Evolutionary conservation across 495 filamentous ascomycete species (phyloP).

Genomic region (Bombardia bombarda): DNA sequence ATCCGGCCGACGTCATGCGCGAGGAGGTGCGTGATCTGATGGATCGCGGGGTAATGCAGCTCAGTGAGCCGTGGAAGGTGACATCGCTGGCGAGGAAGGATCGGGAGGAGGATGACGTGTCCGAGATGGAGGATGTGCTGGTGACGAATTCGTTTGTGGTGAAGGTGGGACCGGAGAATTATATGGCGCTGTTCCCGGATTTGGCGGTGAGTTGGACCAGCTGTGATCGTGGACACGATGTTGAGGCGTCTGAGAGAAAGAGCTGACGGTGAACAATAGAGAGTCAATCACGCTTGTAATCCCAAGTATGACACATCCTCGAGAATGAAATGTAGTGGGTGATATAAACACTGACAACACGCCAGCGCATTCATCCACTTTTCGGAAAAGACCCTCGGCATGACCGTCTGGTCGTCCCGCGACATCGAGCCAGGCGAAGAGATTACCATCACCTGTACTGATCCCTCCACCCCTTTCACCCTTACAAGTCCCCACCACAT

Average conservation of each 20-base stretch:
- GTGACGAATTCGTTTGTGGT: conserved; percentile 45
- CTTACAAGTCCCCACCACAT: background rate
- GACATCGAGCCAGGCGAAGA: conserved; percentile 31
- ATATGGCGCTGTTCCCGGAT: conserved; percentile 23
- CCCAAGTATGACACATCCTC: conserved; percentile 18
- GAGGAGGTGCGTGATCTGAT: conserved; percentile 22
- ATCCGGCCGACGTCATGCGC: conserved; percentile 17
- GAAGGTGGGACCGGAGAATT: conserved; percentile 15
- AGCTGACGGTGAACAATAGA: conserved; percentile 12
- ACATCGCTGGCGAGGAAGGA: conserved; percentile 41
- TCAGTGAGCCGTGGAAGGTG: conserved; percentile 13
- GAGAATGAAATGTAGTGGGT: background rate
- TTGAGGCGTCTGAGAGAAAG: too few species aligned
- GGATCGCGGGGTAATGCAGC: conserved; percentile 12
- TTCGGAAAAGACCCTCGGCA: conserved; percentile 20
- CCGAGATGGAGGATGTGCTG: conserved; percentile 60
- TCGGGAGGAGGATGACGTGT: conserved; percentile 47
- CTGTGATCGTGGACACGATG: background rate
- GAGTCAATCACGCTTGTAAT: conserved; percentile 29
- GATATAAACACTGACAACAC: conserved; percentile 2
- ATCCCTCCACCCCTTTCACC: background rate
- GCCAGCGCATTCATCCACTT: conserved; percentile 27
- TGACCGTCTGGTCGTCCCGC: conserved; percentile 23
- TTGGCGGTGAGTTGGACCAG: conserved; percentile 19
- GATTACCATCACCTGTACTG: conserved; percentile 28